phyloP scores from a whole-genome alignment of 2,329 filamentous ascomycete genomes.

The Claviceps africana region DNA sequence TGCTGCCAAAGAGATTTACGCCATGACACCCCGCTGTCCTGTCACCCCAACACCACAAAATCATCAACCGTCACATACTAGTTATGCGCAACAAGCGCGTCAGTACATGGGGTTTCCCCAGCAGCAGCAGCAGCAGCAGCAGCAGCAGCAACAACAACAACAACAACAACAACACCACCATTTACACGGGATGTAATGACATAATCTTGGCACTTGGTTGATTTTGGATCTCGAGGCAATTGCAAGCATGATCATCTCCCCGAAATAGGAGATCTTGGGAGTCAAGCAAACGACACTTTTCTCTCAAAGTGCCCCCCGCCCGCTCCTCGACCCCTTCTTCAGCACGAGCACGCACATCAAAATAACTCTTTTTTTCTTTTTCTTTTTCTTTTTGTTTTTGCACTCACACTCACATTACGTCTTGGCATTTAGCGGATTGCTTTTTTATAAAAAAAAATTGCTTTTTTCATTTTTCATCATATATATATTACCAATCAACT shows the following conservation, averaged over 20 bases:
- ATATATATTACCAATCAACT: neutral
- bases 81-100: constrained; percentile 21
- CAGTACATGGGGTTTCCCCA: constrained; percentile 25
- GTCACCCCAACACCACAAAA: constrained; percentile 44
- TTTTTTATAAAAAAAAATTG: constrained; percentile 15
- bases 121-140: constrained; percentile 15
- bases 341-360: neutral
- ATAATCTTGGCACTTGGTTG: constrained; percentile 22
- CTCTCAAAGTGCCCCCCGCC: neutral
- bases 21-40: constrained; percentile 40
- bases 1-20: constrained; percentile 32
- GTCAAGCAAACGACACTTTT: neutral
- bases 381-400: too few species aligned
- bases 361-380: neutral
- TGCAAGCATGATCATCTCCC: neutral
- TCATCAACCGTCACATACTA: constrained; percentile 12
- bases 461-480: constrained; percentile 6
- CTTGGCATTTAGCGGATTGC: constrained; percentile 33
- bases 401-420: constrained; percentile 17
- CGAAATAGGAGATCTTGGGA: neutral
- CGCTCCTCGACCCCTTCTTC: constrained; percentile 4
- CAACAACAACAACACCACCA: constrained; percentile 19
- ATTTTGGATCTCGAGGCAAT: neutral
- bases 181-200: constrained; percentile 22
- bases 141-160: constrained; percentile 17